phyloP scores from a whole-genome alignment of 371 early-diverging fungal species.

The Phascolomyces articulosus region DNA sequence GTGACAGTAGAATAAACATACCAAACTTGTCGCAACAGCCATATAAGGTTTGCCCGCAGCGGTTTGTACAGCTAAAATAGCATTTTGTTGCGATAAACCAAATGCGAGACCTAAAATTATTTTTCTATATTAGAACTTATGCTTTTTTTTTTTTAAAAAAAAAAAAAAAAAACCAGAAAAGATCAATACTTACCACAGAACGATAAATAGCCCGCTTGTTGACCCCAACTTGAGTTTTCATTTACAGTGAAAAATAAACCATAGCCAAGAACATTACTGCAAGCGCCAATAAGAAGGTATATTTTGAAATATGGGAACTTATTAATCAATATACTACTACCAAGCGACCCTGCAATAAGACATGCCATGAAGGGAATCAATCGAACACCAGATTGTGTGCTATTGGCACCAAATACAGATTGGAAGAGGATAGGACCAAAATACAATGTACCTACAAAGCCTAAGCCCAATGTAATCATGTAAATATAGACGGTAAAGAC shows the following conservation, averaged over 20 bases:
- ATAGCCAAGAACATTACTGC: slow-evolving; percentile 39
- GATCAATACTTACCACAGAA: slow-evolving; percentile 22
- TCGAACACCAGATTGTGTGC: slow-evolving; percentile 43
- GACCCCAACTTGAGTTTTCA: slow-evolving; percentile 33
- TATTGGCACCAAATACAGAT: slow-evolving; percentile 41
- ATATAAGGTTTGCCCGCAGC: slow-evolving; percentile 54
- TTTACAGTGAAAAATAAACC: slow-evolving; percentile 44
- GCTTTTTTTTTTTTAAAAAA: background rate
- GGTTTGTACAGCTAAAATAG: slow-evolving; percentile 62
- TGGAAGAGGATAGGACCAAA: slow-evolving; percentile 70
- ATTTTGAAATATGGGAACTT: slow-evolving; percentile 30
- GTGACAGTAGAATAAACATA: background rate
- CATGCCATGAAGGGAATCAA: slow-evolving; percentile 48
- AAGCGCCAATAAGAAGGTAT: slow-evolving; percentile 31
- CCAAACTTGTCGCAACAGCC: slow-evolving; percentile 65
- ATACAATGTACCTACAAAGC: slow-evolving; percentile 73
- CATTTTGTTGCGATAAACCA: slow-evolving; percentile 69
- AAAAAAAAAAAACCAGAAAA: background rate
- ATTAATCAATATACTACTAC: slow-evolving; percentile 26
- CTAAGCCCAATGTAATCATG: background rate
- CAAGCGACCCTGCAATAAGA: slow-evolving; percentile 41
- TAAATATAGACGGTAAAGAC: slow-evolving; percentile 13
- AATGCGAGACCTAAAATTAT: slow-evolving; percentile 41
- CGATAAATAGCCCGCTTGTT: slow-evolving; percentile 41
- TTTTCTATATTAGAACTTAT: background rate